These are phyloP conservation scores for Claviceps spartinae DNA, from an alignment of 2,329 filamentous ascomycete species.

Conservation along the genomic window DNA sequence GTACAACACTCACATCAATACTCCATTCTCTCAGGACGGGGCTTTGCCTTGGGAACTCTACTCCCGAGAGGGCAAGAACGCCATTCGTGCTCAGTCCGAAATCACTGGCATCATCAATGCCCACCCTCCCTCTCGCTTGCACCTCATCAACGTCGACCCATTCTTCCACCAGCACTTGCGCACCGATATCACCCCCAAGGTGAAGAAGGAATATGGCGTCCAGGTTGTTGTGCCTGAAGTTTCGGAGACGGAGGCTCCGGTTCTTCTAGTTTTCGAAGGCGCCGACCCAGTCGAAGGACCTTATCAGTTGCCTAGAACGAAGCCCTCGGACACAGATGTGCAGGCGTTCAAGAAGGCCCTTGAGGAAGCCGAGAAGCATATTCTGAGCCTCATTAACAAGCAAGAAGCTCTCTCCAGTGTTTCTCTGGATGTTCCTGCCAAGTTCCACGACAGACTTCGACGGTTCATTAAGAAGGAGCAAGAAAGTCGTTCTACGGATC, in stretches of 20 bases:
- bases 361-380: slow-evolving; percentile 41
- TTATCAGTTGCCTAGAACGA: slow-evolving; percentile 41
- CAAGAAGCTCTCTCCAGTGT: slow-evolving; percentile 40
- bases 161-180: slow-evolving; percentile 67
- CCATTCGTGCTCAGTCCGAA: slow-evolving; percentile 59
- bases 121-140: slow-evolving; percentile 60
- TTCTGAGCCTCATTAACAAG: slow-evolving; percentile 42
- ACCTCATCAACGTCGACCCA: slow-evolving; percentile 54
- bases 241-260: slow-evolving; percentile 42
- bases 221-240: slow-evolving; percentile 58
- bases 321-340: slow-evolving; percentile 37
- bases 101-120: slow-evolving; percentile 60
- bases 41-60: slow-evolving; percentile 79
- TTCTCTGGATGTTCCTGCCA: slow-evolving; percentile 44
- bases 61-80: slow-evolving; percentile 73
- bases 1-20: slow-evolving; percentile 78
- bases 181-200: slow-evolving; percentile 45
- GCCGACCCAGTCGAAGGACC: slow-evolving; percentile 30
- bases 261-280: slow-evolving; percentile 66
- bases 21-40: slow-evolving; percentile 55
- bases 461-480: slow-evolving; percentile 54
- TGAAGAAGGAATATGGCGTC: slow-evolving; percentile 58
- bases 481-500: slow-evolving; percentile 37
- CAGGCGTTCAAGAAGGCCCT: slow-evolving; percentile 41
- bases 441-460: slow-evolving; percentile 50